Evolutionary conservation across 2,329 filamentous ascomycete species (phyloP), one percentile per base, ranked within the genome.

Genomic region (Pochonia chlamydosporia): DNA sequence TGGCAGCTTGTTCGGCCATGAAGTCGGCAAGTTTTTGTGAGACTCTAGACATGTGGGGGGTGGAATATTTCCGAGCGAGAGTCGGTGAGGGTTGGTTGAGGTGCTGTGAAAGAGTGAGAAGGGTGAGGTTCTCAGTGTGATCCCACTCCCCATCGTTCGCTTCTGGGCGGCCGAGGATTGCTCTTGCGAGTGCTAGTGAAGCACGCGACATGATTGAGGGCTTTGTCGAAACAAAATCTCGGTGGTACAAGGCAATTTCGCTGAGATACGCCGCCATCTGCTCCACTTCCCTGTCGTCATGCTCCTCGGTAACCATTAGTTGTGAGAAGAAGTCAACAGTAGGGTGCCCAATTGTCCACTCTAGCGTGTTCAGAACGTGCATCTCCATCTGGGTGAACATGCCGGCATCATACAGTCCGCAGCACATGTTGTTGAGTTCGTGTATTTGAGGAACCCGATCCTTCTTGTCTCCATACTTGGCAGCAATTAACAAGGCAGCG

Each of bases 311-410:
- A 33, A 95, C 80, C 52, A 92, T 89, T 52, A 96, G 74, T 63
- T 96, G 87, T 40, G 95, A 79, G 71, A 96, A 99, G 65, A 86
- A 88, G 68, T 97, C 92, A 55, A 96, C 88, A 24, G 93, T 97
- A 1, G 93, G 91, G 70, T 97, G 92, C 47, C 93, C 93, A 56
- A 99, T 87, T 56, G 85, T 83, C 93, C 93, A 99, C 65, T 95
- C 89, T 50, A 99, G 80, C 2, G 93, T 99, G 71, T 96, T 95
- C 58, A 99, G 79, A 31, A 99, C 92, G 67, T 99, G 93, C 91
- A 95, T 97, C 73, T 99, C 93, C 93, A 99, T 99, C 70, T 99
- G 93, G 10, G 91, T 92, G 72, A 99, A 99, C 93, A 99, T 99
- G 72, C 96, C 92, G 43, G 96, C 90, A 61, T 99, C 93, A 71